Base-by-base conservation (phyloP, 805 yeast genomes). In the Ogataea paradorogensis region DNA sequence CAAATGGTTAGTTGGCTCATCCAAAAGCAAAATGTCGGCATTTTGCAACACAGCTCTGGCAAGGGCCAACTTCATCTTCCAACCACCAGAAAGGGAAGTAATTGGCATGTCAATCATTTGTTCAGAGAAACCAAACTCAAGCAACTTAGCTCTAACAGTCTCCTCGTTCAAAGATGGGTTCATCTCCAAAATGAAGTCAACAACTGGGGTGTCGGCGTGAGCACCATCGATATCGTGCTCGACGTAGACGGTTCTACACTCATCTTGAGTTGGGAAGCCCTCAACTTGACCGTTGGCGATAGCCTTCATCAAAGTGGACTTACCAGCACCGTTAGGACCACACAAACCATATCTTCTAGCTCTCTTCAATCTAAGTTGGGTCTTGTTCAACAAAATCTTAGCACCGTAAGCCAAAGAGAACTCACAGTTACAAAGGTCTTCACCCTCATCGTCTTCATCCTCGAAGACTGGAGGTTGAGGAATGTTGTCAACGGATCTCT, bases 321-420 rank as follows among this genome's bases (percentile, higher is more conserved):
- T 91, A 73, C 99, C 99, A 50, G 97, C 97, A 77, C 99, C 99
- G 64, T 91, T 91, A 68, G 97, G 80, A 63, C 98, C 99, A 74
- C 93, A 90, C 70, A 90, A 81, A 91, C 99, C 99, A 73, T 93
- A 93, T 79, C 99, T 87, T 78, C 97, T 90, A 76, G 85, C 93
- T 80, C 96, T 84, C 89, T 88, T 89, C 69, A 93, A 84, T 77
- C 99, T 89, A 70, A 93, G 82, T 78, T 91, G 97, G 59, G 99
- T 93, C 76, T 93, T 91, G 91, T 93, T 93, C 74, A 93, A 88
- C 77, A 93, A 81, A 80, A 93, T 93, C 87, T 93, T 93, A 66
- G 99, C 99, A 91, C 99, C 99, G 74, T 93, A 93, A 71, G 99
- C 99, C 65, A 93, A 81, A 48, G 99, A 93, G 90, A 93, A 93